Conservation (phyloP, 2,329 filamentous ascomycete species). For the Alternaria sp. region DNA sequence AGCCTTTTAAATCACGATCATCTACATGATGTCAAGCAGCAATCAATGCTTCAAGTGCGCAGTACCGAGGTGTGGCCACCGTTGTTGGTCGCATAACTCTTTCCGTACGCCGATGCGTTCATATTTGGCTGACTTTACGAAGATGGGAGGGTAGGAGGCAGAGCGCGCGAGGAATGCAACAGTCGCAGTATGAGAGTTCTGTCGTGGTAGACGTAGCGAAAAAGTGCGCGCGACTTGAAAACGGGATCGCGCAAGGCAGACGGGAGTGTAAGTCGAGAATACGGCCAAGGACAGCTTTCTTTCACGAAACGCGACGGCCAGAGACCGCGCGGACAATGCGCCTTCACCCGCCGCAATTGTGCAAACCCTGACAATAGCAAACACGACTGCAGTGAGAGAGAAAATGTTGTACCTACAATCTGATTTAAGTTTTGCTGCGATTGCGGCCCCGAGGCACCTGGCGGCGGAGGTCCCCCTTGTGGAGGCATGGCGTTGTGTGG, state of each 20-base stretch:
- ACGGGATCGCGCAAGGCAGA: not conserved
- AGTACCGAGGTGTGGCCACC: not conserved
- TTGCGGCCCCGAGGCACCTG: slow-evolving; percentile 59
- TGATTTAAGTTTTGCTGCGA: slow-evolving; percentile 93
- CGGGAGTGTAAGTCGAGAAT: not conserved
- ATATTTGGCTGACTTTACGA: not conserved
- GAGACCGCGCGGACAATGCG: not conserved
- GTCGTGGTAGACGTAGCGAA: not conserved
- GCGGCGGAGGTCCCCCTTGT: slow-evolving; percentile 55
- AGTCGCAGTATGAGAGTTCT: not conserved
- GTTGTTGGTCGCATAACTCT: not conserved
- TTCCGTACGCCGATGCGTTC: not conserved
- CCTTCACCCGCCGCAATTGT: not conserved
- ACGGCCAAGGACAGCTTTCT: not conserved
- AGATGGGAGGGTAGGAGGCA: not conserved
- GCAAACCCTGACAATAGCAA: not conserved
- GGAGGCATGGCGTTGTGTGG: slow-evolving; percentile 55
- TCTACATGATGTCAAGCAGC: not conserved
- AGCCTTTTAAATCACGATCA: not conserved
- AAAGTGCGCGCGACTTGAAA: not conserved
- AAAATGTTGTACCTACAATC: slow-evolving; percentile 72
- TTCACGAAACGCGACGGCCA: not conserved
- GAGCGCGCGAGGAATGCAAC: not conserved
- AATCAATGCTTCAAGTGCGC: not conserved
- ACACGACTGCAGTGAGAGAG: not conserved